Evolutionary conservation across 1,284 basidiomycete species (phyloP), one percentile per base, ranked within the genome.

Genomic region (Fomitopsis pinicola): DNA sequence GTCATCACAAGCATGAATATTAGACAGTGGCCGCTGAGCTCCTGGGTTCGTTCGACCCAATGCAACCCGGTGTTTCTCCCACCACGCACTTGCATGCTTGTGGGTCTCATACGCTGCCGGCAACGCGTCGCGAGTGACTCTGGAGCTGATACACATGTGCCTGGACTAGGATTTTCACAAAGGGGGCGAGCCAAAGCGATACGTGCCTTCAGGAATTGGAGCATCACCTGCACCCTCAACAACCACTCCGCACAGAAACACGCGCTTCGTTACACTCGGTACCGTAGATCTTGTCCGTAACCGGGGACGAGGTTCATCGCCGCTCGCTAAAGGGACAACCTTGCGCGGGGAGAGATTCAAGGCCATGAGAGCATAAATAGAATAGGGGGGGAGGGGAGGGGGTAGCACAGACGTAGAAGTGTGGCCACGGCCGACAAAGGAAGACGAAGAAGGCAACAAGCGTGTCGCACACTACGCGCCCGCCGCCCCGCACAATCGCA

Each of bases 201-300:
- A 50, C 48, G 22, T n/a, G 88, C 91, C 91, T 75, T 87, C 84
- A 48, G 88, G 80, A 59, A 92, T 80, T 63, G 78, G 81, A 1
- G 87, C 88, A 67, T 82, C 80, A 62, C 88, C 87, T 42, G 87
- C 84, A 57, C 86, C 88, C 73, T 93, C 91, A 33, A 93, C 88
- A 22, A 93, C 90, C 38, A 93, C 89, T 42, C 87, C 88, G 67
- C 88, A 91, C 73, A 87, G 91, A 74, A 92, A 93, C 35, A 86
- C 87, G 70, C 91, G 87, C 71, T 81, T 87, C 2, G 87, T 92
- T 63, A 81, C 65, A 45, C 72, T 71, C n/a, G 78, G 73, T 26
- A 75, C 63, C 4, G 62, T 60, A 28, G 69, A 64, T 33, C 59
- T 71, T 9, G 71, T 62, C 42, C 66, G 69, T 2, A 64, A 63